Conservation (phyloP, 352 stramenopile genomes). For the Phytophthora hibernalis region DNA sequence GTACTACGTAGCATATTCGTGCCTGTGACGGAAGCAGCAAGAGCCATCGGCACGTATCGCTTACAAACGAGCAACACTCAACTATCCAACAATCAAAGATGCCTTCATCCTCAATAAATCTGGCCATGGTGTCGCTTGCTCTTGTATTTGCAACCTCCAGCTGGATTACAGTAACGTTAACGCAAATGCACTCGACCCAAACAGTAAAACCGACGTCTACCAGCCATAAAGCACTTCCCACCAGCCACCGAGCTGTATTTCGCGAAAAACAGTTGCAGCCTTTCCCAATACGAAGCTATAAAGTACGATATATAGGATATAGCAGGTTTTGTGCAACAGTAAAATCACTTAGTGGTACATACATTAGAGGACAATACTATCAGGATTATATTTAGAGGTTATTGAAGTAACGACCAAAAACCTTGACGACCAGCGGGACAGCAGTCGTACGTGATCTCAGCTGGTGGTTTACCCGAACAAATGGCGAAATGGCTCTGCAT, state of each 20-base stretch:
- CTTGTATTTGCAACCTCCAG: conserved; percentile 8
- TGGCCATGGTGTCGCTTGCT: not conserved
- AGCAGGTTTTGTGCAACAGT: not conserved
- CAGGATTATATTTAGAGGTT: not conserved
- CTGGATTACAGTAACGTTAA: conserved; percentile 24
- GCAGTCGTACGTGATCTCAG: conserved; percentile 3
- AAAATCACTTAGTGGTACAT: not conserved
- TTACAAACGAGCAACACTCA: conserved; percentile 15
- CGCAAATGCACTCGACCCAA: conserved; percentile 13
- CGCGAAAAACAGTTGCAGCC: conserved; percentile 28
- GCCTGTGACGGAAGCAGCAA: conserved; percentile 13
- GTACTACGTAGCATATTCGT: no score
- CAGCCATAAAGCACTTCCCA: conserved; percentile 24
- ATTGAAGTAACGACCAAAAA: conserved; percentile 15
- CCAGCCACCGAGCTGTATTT: conserved; percentile 23
- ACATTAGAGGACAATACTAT: not conserved
- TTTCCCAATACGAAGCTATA: not conserved
- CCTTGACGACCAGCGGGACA: conserved; percentile 18
- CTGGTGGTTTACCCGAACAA: conserved; percentile 6
- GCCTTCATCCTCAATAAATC: conserved; percentile 14
- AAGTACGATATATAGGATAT: not conserved
- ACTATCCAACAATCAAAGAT: conserved; percentile 21
- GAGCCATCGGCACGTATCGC: conserved; percentile 15
- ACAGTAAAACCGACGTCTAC: conserved; percentile 12
- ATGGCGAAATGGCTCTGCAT: conserved; percentile 19